Percentiles rank a stretch among this genome's conserved stretches.
These are phyloP conservation scores for Ceratocystis albifundus DNA, from an alignment of 2,329 filamentous ascomycete species.

Conservation along the genomic window DNA sequence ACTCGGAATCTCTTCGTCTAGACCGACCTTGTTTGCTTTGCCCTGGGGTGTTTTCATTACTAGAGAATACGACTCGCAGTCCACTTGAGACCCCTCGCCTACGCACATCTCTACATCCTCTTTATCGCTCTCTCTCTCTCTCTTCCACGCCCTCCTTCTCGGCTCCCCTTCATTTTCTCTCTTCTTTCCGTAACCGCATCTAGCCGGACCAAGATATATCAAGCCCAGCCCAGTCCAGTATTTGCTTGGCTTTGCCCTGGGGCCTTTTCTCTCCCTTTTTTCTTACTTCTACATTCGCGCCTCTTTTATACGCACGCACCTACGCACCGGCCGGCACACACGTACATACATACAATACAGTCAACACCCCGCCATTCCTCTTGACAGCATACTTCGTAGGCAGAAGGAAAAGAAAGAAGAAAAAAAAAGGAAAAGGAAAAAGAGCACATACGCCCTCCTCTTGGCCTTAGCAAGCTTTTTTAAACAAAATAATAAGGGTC, in stretches of 20 bases:
- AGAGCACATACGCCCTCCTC: background rate
- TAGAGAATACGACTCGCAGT: background rate
- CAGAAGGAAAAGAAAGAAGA: background rate
- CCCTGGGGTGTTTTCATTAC: background rate
- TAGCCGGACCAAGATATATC: background rate
- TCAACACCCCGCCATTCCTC: background rate
- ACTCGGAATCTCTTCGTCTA: background rate
- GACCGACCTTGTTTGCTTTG: background rate
- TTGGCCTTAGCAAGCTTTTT: slow-evolving; percentile 3
- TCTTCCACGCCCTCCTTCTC: background rate
- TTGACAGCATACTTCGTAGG: slow-evolving; percentile 7
- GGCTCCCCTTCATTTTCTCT: background rate
- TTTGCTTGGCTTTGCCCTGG: background rate
- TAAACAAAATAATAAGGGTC: slow-evolving; percentile 7
- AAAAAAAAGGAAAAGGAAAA: background rate
- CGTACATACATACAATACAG: slow-evolving; percentile 3
- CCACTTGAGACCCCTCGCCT: background rate
- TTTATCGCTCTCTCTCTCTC: too few species aligned
- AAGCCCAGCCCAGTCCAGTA: background rate
- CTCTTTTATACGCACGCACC: slow-evolving; percentile 7
- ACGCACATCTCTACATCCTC: background rate
- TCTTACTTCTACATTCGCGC: background rate
- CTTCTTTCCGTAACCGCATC: background rate
- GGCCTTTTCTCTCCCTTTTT: background rate
- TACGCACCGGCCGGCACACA: slow-evolving; percentile 4